Conservation (phyloP, 2,329 filamentous ascomycete species). For the Penicillium decumbens region DNA sequence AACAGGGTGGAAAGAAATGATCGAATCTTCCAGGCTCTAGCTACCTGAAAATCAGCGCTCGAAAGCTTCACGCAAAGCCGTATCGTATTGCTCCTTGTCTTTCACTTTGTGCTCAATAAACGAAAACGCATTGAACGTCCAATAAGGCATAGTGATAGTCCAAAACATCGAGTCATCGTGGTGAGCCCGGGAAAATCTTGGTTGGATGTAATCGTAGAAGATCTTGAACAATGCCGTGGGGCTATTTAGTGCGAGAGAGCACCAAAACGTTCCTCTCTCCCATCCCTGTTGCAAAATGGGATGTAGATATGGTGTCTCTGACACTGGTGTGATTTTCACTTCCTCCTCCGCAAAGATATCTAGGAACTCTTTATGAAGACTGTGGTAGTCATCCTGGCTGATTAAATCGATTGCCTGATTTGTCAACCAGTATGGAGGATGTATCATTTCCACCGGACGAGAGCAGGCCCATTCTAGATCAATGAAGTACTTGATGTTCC, state of each 20-base stretch:
- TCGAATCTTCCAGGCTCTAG: too few relatives aligned
- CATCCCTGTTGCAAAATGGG: constrained; percentile 13
- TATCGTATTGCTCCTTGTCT: neutral
- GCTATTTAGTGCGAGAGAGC: constrained; percentile 15
- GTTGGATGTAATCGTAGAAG: constrained; percentile 19
- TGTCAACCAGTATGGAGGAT: constrained; percentile 27
- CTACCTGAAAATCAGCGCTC: too few relatives aligned
- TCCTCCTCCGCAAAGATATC: constrained; percentile 10
- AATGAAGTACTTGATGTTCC: constrained; percentile 25
- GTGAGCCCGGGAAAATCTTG: neutral
- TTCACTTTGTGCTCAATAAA: neutral
- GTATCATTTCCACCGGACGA: constrained; percentile 24
- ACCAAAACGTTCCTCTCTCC: constrained; percentile 18
- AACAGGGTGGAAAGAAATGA: too few relatives aligned
- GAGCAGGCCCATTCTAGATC: constrained; percentile 28
- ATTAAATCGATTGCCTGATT: constrained; percentile 14
- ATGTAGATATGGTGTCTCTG: too few relatives aligned
- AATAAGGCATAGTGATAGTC: neutral
- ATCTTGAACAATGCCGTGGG: constrained; percentile 16
- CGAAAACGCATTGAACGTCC: neutral
- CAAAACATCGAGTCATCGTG: neutral
- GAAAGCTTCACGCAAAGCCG: too few relatives aligned
- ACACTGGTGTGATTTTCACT: too few relatives aligned
- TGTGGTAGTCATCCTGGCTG: constrained; percentile 11
- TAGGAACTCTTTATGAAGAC: constrained; percentile 14